Evolutionary conservation across 805 yeast genomes (phyloP).

Genomic region (Hanseniaspora lindneri): DNA sequence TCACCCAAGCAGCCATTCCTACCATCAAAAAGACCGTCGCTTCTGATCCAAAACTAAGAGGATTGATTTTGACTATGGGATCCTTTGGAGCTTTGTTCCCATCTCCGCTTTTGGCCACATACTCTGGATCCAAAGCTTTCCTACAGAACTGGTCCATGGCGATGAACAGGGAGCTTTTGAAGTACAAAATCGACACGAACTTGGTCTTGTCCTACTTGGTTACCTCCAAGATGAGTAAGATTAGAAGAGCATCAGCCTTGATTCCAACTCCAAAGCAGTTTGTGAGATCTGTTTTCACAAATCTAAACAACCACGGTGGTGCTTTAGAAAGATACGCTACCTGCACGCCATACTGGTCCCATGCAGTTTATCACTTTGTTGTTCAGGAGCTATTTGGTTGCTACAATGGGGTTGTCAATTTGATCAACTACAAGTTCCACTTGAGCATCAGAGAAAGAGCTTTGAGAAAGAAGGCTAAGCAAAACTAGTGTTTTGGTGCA

Average conservation of each 20-base stretch:
- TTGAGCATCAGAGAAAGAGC: conserved; percentile 71
- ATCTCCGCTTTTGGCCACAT: conserved; percentile 81
- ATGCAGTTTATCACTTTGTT: conserved; percentile 80
- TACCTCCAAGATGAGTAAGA: conserved; percentile 90
- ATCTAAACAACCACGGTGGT: conserved; percentile 76
- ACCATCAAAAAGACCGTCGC: conserved; percentile 45
- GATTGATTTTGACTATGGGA: conserved; percentile 86
- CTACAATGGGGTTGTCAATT: conserved; percentile 56
- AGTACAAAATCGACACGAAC: conserved; percentile 70
- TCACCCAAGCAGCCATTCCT: conserved; percentile 73
- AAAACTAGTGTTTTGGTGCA: neutral
- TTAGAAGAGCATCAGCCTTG: conserved; percentile 57
- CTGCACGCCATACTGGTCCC: conserved; percentile 83
- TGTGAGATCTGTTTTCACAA: conserved; percentile 57
- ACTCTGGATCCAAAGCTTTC: conserved; percentile 93
- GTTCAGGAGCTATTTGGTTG: conserved; percentile 75
- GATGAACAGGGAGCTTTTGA: conserved; percentile 68
- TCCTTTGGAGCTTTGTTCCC: conserved; percentile 93
- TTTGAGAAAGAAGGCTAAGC: conserved; percentile 44
- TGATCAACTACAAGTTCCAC: conserved; percentile 65
- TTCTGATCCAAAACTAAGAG: conserved; percentile 35
- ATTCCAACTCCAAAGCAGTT: conserved; percentile 77
- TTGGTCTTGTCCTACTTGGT: conserved; percentile 78
- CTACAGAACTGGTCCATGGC: conserved; percentile 88
- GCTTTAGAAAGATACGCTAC: conserved; percentile 86